These are phyloP conservation scores for Abrus pulchellus DNA, from an alignment of 306 rosid species.

Conservation along the genomic window DNA sequence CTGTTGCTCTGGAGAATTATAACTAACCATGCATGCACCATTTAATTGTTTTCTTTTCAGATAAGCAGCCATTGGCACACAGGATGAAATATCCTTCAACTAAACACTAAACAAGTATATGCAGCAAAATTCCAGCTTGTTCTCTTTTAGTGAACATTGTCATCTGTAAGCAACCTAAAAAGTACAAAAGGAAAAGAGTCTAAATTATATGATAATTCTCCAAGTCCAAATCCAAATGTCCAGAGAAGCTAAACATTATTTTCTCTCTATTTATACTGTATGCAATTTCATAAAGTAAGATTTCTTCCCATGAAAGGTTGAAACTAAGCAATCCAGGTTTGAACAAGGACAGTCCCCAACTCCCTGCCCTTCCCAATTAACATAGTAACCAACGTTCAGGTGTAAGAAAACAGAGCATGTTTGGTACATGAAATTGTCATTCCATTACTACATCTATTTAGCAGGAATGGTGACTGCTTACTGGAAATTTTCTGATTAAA, in stretches of 20 bases:
- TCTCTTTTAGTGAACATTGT: constrained; percentile 42
- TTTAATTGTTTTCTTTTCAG: constrained; percentile 83
- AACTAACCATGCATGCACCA: constrained; percentile 62
- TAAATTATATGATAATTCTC: constrained; percentile 41
- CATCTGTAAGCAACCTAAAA: constrained; percentile 51
- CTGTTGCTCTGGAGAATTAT: constrained; percentile 73
- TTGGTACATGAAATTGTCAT: neutral
- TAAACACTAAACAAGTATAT: constrained; percentile 41
- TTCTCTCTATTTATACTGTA: too few relatives aligned
- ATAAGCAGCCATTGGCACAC: constrained; percentile 83
- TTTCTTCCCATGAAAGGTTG: constrained; percentile 2
- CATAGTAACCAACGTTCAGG: neutral
- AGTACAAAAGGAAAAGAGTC: constrained; percentile 24
- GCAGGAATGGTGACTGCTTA: neutral
- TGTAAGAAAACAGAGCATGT: constrained; percentile 6
- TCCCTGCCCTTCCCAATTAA: neutral
- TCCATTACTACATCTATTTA: neutral
- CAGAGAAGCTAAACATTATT: constrained; percentile 40
- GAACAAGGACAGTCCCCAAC: constrained; percentile 1
- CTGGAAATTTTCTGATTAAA: neutral
- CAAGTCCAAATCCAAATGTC: constrained; percentile 24
- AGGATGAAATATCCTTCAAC: constrained; percentile 39
- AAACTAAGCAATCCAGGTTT: constrained; percentile 5
- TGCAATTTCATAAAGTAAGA: constrained; percentile 4
- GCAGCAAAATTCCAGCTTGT: constrained; percentile 44